A percentile compares a stretch with the other conserved stretches of the same genome.
Conservation (phyloP, 2,329 filamentous ascomycete genomes). For the Cladophialophora yegresii region DNA sequence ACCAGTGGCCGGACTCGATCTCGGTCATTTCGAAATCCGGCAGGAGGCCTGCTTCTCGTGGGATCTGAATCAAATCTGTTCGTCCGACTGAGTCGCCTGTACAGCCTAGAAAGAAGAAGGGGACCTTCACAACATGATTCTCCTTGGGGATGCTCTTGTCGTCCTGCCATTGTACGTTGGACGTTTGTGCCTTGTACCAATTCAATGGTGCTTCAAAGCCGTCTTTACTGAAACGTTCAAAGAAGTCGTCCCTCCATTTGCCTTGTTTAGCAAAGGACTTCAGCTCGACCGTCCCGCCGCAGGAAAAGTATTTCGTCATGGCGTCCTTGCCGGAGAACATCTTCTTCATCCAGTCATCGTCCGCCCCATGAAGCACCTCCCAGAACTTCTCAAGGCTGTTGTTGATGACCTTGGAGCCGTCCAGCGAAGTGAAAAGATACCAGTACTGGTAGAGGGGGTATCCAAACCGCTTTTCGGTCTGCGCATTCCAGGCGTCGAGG, state of each 20-base stretch:
- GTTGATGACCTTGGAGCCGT: conserved; percentile 45
- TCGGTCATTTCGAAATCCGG: conserved; percentile 22
- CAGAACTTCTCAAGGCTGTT: conserved; percentile 46
- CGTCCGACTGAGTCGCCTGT: conserved; percentile 19
- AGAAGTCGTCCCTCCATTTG: conserved; percentile 40
- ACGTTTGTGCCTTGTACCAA: conserved; percentile 20
- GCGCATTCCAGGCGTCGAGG: conserved; percentile 42
- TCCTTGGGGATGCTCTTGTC: conserved; percentile 22
- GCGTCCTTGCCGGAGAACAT: conserved; percentile 45
- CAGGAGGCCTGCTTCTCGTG: conserved; percentile 23
- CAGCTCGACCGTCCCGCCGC: conserved; percentile 37
- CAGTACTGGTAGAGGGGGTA: conserved; percentile 49
- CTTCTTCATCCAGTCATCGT: conserved; percentile 40
- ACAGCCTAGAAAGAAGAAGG: conserved; percentile 27
- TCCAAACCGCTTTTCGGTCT: conserved; percentile 43
- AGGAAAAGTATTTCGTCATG: conserved; percentile 39
- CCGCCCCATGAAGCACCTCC: conserved; percentile 41
- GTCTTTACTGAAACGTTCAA: conserved; percentile 39
- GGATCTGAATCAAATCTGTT: conserved; percentile 17
- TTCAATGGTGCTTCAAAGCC: conserved; percentile 21
- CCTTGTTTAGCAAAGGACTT: conserved; percentile 42
- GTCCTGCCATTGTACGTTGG: conserved; percentile 19
- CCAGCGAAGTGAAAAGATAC: conserved; percentile 49
- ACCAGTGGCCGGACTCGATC: conserved; percentile 28
- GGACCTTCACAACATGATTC: conserved; percentile 16